phyloP scores from a whole-genome alignment of 73 alveolate species.

The Tetrahymena borealis region DNA sequence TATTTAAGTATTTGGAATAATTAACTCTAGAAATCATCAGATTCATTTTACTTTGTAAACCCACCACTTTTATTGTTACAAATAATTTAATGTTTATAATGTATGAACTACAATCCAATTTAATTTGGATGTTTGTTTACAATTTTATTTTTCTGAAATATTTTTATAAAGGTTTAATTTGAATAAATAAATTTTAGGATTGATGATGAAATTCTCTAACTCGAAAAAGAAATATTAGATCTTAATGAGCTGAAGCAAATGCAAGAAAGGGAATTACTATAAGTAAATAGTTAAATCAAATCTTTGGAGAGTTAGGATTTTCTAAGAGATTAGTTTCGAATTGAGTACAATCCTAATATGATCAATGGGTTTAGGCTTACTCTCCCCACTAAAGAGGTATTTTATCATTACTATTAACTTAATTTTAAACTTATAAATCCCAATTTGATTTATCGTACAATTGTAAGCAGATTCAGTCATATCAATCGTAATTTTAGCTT shows the following conservation, averaged over 20 bases:
- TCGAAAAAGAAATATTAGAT: not conserved
- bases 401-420: not conserved
- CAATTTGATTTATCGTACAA: too few relatives aligned
- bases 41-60: too few relatives aligned
- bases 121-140: too few relatives aligned
- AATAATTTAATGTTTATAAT: too few relatives aligned
- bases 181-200: not conserved
- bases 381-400: not conserved
- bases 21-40: too few relatives aligned
- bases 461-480: too few relatives aligned
- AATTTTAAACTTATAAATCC: not conserved
- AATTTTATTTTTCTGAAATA: too few relatives aligned
- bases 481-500: too few relatives aligned
- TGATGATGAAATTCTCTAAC: not conserved
- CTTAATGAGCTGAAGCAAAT: not conserved
- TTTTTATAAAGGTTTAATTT: too few relatives aligned
- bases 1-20: too few relatives aligned
- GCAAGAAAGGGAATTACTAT: not conserved
- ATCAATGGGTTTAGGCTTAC: not conserved
- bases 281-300: not conserved
- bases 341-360: not conserved
- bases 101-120: too few relatives aligned
- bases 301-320: not conserved
- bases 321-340: not conserved
- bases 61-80: too few relatives aligned